phyloP scores from a whole-genome alignment of 306 rosid genomes.

The Psophocarpus tetragonolobus region DNA sequence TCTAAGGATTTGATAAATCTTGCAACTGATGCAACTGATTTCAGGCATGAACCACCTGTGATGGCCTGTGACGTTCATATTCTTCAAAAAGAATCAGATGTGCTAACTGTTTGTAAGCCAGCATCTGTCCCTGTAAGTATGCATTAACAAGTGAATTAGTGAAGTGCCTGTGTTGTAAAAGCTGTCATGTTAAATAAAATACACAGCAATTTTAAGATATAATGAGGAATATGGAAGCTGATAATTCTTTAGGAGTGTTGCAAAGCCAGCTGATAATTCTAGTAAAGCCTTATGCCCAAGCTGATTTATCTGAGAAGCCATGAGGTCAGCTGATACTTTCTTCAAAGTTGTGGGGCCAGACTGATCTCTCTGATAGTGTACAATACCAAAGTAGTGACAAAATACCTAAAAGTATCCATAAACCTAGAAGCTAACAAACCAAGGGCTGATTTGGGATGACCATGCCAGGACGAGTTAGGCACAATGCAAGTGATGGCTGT shows the following conservation, averaged over 20 bases:
- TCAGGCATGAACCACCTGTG: constrained; percentile 93
- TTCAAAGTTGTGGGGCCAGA: not conserved
- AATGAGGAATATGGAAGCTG: not conserved
- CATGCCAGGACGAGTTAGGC: not conserved
- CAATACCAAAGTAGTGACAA: not conserved
- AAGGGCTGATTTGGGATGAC: not conserved
- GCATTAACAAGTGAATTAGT: constrained; percentile 23
- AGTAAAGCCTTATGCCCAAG: not conserved
- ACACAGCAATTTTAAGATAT: not conserved
- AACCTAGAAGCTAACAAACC: no score
- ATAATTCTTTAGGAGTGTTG: not conserved
- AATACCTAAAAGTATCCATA: no score
- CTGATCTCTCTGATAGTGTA: not conserved
- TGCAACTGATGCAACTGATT: constrained; percentile 40
- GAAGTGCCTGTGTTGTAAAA: constrained; percentile 15
- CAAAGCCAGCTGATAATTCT: not conserved
- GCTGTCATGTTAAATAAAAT: not conserved
- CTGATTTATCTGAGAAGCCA: not conserved
- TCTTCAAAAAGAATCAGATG: constrained; percentile 62
- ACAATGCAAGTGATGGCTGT: not conserved
- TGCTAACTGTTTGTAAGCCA: constrained; percentile 78
- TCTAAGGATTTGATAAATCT: constrained; percentile 30
- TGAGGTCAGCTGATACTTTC: not conserved
- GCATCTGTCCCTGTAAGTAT: constrained; percentile 86
- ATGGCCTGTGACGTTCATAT: constrained; percentile 63